Evolutionary conservation across 441 rosid species (phyloP), one percentile per base, ranked within the genome.

Genomic region (Pelargonium fulgidum): DNA sequence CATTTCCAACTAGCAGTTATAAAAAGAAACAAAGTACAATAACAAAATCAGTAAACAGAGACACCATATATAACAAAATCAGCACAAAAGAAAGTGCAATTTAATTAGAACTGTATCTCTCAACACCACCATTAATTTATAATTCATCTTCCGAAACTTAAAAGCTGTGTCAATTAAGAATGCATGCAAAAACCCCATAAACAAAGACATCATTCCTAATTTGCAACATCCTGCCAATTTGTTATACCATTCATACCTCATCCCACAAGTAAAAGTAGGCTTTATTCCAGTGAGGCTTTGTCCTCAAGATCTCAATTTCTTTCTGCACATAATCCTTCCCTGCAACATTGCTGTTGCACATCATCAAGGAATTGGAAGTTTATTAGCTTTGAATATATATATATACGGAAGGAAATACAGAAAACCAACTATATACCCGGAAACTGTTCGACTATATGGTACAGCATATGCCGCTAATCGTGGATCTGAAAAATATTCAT

Each of bases 261-360:
- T 92, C 98, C 98, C 96, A 92, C 61, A 92, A 76, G 79, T 92
- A 92, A 82, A 93, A 89, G 76, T 90, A 93, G 66, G 96, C 97
- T 75, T 93, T 93, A 72, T 89, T 88, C 97, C 97, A 93, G 79
- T 91, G 96, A 74, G 85, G 26, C 81, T 91, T 91, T 74, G 89
- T 85, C 83, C 89, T 88, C 87, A 89, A 81, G 73, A 85, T 82
- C 85, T 89, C 95, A 72, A 93, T 77, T 85, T 91, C 92, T 83
- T 87, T 93, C 81, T 74, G 92, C 86, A 91, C 78, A 82, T 87
- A 82, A 75, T 75, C 89, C 81, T 88, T 85, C 67, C 81, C 85
- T 64, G 81, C 81, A 70, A 74, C 87, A 78, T 81, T 84, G 73
- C 90, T 88, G 86, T 78, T 83, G 71, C 83, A 86, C 73, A 76